Percentiles rank a stretch among this genome's conserved stretches.
phyloP scores from a whole-genome alignment of 352 stramenopile genomes.

The Phytophthora nicotianae region DNA sequence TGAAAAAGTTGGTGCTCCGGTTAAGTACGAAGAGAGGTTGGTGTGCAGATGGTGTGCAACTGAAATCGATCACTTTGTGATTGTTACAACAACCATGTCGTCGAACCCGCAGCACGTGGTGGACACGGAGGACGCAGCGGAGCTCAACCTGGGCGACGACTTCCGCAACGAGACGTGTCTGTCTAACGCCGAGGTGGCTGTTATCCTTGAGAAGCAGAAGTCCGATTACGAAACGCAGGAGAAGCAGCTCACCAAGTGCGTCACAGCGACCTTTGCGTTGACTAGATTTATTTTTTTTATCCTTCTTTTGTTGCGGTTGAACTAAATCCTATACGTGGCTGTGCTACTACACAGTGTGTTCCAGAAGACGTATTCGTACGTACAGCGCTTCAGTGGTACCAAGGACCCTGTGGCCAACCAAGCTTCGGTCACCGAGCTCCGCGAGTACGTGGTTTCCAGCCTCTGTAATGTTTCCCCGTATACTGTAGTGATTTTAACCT shows the following conservation, averaged over 20 bases:
- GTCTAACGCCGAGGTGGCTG: conserved; percentile 89
- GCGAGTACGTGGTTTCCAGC: conserved; percentile 60
- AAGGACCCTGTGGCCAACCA: conserved; percentile 92
- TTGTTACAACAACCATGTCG: conserved; percentile 51
- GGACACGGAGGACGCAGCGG: conserved; percentile 90
- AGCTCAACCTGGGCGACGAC: conserved; percentile 89
- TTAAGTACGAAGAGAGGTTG: conserved; percentile 8
- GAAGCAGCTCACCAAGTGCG: conserved; percentile 87
- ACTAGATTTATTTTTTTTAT: background rate
- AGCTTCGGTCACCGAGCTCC: conserved; percentile 87
- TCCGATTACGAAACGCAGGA: conserved; percentile 91
- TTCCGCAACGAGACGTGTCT: conserved; percentile 91
- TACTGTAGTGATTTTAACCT: background rate
- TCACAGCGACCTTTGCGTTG: background rate
- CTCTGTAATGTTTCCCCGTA: background rate
- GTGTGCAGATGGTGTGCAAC: conserved; percentile 7
- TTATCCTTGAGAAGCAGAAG: conserved; percentile 92
- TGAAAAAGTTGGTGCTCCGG: background rate
- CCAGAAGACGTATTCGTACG: conserved; percentile 92
- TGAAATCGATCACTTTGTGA: conserved; percentile 5
- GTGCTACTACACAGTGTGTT: conserved; percentile 64
- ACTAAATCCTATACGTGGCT: background rate
- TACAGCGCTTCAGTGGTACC: conserved; percentile 91
- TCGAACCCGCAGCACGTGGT: conserved; percentile 87
- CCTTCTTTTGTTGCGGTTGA: background rate